Base-by-base conservation (phyloP, 139 green algal genomes). In the Chlamydomonas schloesseri region DNA sequence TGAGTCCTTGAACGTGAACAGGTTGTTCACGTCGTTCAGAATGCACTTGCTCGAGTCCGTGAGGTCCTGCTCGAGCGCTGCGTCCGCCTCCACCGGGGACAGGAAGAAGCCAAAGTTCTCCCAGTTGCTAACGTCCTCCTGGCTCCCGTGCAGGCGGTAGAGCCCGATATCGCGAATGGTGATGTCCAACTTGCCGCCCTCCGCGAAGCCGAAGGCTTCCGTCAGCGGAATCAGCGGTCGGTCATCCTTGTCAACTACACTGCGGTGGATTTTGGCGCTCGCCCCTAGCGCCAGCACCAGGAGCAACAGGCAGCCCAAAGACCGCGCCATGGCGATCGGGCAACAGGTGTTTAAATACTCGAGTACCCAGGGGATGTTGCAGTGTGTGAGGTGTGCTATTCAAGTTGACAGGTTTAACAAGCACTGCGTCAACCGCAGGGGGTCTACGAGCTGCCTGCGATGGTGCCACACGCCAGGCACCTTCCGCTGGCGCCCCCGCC, bases 171-270 rank as follows among this genome's bases (percentile, higher is more conserved):
- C 73, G 0, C 47, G 76, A 15, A 96, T 73, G 4, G 75, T 90
- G 24, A 96, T 90, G 50, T 94, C 90, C 26, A 97, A 88, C 8
- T 87, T 81, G 6, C 86, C 89, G 2, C 90, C 90, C 29, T 85
- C 57, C 3, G 88, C 87, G 71, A 96, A 97, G 42, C 94, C 94
- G 80, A 96, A 97, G 0, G 92, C 91, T 17, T 95, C 87, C 36
- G 91, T 88, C n/a, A 97, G 64, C 0, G 93, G 91, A 57, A 97
- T 91, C 2, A 97, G 81, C 14, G 68, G 78, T 20, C 94, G 75
- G 47, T 94, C 92, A 62, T 97, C 94, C 10, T 81, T 89, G 8
- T 88, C 55, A 15, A 96, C 79, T 14, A 65, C 36, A 15, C 68
- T 83, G 67, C 91, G 73, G 29, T 88, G 69, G 15, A 93, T 90